Base-by-base conservation (phyloP, 306 rosid genomes). In the Malus asiatica region DNA sequence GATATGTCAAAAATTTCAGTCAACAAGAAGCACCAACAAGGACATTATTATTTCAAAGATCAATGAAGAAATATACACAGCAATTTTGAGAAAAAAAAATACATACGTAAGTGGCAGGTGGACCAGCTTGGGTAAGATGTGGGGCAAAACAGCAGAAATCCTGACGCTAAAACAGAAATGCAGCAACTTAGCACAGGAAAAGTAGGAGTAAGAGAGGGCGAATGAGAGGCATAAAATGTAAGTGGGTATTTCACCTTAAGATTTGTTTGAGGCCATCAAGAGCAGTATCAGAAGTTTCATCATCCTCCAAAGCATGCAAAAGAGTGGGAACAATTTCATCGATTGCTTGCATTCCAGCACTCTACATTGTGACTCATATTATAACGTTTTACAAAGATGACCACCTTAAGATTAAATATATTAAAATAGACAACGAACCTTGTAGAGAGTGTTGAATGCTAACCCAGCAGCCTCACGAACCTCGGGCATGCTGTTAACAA, bases 261-360 rank as follows among this genome's bases (percentile, higher is more conserved):
- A 95, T 95, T 86, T 95, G 99, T 82, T 95, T 95, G 68, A 95
- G 99, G 73, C 99, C 99, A 66, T 95, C 97, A 32, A 92, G 99
- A 30, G 99, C 99, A 78, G 96, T 95, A 66, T 92, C 97, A 73
- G 97, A 95, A 74, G 96, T 90, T 79, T 83, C 66, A 79, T 92
- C 97, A 77, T 88, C 97, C 85, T 95, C 97, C 91, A 95, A 77
- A 44, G 99, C 97, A 84, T 85, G 97, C 68, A 95, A 86, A 83
- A 95, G 97, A 38, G 96, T 95, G 9, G 99, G 99, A 84, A 95
- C 93, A 74, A 95, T 92, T 83, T 92, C 97, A 66, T 95, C 99
- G 64, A 95, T 95, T 70, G 99, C 97, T 89, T 92, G 99, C 97
- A 95, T 16, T 83, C 99, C 99, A 77, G 99, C 99, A 87, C 87